These are phyloP conservation scores for Chytriomyces confervae DNA, from an alignment of 192 early-diverging fungal species.

Conservation along the genomic window DNA sequence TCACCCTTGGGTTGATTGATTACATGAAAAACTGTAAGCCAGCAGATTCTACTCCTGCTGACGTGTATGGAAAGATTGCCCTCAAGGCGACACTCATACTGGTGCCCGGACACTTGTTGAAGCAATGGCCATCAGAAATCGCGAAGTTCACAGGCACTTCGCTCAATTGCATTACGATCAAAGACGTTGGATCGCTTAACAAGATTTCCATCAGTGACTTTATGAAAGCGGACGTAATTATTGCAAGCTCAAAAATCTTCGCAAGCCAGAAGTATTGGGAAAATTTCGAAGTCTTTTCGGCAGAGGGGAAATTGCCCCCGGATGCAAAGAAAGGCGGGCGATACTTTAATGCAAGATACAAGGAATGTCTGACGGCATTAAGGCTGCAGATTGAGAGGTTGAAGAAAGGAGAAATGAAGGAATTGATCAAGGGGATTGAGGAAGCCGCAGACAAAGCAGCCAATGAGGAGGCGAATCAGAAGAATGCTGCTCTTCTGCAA, in stretches of 20 bases:
- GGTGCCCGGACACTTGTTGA: slow-evolving; percentile 49
- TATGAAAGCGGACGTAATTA: slow-evolving; percentile 49
- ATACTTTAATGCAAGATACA: slow-evolving; percentile 43
- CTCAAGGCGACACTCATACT: slow-evolving; percentile 52
- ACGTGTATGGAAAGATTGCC: slow-evolving; percentile 36
- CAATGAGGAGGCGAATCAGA: background rate
- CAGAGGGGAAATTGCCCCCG: slow-evolving; percentile 36
- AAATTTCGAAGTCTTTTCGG: slow-evolving; percentile 42
- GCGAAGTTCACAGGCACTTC: slow-evolving; percentile 46
- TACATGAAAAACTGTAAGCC: background rate
- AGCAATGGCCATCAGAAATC: slow-evolving; percentile 56
- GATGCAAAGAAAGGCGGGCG: slow-evolving; percentile 43
- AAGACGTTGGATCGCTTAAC: slow-evolving; percentile 43
- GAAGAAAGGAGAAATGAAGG: slow-evolving; percentile 14
- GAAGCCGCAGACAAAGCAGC: slow-evolving; percentile 28
- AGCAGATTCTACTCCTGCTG: background rate
- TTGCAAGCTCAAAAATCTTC: slow-evolving; percentile 44
- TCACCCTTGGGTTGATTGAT: slow-evolving; percentile 54
- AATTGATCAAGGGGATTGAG: slow-evolving; percentile 11
- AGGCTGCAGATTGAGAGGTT: slow-evolving; percentile 36
- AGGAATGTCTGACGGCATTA: slow-evolving; percentile 35
- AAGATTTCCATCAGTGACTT: slow-evolving; percentile 45
- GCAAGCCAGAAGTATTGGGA: slow-evolving; percentile 41
- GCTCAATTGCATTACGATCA: slow-evolving; percentile 39
- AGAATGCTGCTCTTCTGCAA: slow-evolving; percentile 15